Conservation (phyloP, 805 yeast genomes). For the Candida cerambycidarum region DNA sequence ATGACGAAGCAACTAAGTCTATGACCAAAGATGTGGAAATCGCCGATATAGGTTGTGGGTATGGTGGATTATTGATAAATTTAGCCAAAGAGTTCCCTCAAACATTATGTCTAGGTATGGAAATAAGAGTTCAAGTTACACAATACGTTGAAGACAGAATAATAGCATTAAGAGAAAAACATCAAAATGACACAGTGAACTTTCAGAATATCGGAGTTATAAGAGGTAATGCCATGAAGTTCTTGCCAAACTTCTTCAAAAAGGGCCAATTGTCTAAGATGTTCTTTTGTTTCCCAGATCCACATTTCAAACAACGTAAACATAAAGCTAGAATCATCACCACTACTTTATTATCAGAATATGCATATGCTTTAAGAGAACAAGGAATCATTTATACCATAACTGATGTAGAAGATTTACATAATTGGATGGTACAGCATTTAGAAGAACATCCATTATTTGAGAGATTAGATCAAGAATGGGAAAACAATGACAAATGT, state of each 20-base stretch:
- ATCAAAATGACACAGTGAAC: conserved; percentile 30
- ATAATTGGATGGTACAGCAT: conserved; percentile 95
- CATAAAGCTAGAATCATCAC: conserved; percentile 97
- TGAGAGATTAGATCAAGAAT: conserved; percentile 71
- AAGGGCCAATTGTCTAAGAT: conserved; percentile 83
- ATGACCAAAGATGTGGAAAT: conserved; percentile 66
- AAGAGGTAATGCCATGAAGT: conserved; percentile 97
- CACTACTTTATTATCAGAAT: conserved; percentile 82
- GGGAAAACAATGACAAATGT: conserved; percentile 80
- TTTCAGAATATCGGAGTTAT: conserved; percentile 87
- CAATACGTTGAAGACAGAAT: conserved; percentile 95
- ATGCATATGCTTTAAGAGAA: conserved; percentile 83
- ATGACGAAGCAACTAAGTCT: conserved; percentile 39
- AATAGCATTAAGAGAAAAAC: conserved; percentile 74
- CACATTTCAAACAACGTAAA: conserved; percentile 95
- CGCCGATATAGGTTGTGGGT: conserved; percentile 98
- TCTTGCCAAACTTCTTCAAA: conserved; percentile 87
- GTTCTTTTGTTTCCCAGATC: conserved; percentile 99
- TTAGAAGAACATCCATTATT: conserved; percentile 88
- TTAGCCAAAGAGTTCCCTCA: conserved; percentile 77
- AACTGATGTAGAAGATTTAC: conserved; percentile 92
- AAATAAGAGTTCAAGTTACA: conserved; percentile 95
- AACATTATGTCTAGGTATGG: conserved; percentile 86
- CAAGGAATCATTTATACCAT: conserved; percentile 92
- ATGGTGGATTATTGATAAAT: conserved; percentile 85